phyloP scores from a whole-genome alignment of 345 rosid genomes.

The Brassica juncea region DNA sequence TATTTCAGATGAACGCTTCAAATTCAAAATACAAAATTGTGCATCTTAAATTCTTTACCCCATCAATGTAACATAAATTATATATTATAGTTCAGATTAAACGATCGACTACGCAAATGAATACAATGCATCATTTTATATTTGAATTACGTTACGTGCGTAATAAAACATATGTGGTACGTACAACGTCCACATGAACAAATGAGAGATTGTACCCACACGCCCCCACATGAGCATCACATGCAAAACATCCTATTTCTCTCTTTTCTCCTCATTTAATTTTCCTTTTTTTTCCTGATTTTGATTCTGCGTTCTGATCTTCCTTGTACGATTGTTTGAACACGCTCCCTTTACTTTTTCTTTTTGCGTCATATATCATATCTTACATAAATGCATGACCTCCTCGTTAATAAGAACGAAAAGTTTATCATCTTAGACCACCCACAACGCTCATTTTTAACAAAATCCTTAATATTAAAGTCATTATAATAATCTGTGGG shows the following conservation, averaged over 20 bases:
- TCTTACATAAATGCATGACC: background rate
- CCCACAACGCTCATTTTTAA: too few relatives aligned
- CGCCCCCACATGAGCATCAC: conserved; percentile 38
- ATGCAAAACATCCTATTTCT: conserved; percentile 21
- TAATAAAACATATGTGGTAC: conserved; percentile 10
- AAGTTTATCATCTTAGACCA: too few relatives aligned
- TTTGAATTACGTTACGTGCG: background rate
- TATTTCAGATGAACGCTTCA: too few relatives aligned
- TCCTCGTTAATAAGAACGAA: too few relatives aligned
- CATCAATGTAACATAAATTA: too few relatives aligned
- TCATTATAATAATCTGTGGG: too few relatives aligned
- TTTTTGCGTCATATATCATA: background rate
- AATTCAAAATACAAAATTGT: too few relatives aligned
- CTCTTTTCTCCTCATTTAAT: background rate
- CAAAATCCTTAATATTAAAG: too few relatives aligned
- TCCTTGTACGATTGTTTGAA: conserved; percentile 19
- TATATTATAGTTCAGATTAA: background rate
- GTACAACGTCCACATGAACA: conserved; percentile 31
- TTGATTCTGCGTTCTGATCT: conserved; percentile 35
- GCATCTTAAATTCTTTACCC: too few relatives aligned
- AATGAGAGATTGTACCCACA: conserved; percentile 29
- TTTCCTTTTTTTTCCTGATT: conserved; percentile 14
- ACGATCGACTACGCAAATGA: background rate
- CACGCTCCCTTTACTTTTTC: conserved; percentile 5
- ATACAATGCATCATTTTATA: background rate